Base-by-base conservation (phyloP, 176 grass and related monocot genomes). In the Eragrostis nindensis region DNA sequence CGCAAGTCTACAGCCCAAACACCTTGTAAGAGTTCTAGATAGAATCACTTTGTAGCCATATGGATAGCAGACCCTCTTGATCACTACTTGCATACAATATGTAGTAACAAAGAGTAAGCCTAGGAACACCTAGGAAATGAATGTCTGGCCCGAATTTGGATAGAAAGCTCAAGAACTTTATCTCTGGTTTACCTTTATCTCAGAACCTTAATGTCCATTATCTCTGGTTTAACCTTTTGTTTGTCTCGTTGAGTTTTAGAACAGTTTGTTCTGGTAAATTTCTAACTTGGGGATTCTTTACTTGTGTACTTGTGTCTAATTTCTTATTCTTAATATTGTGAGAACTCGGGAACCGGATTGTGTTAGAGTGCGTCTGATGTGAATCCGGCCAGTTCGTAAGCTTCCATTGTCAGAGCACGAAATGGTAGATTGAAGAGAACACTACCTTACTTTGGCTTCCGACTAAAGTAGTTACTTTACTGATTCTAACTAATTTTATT, bases 1-100 rank as follows among this genome's bases (percentile, higher is more conserved):
- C n/a, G n/a, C 85, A 42, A 91, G 85, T 85, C 68, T 87, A 55
- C 67, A 80, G 36, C 45, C 79, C 56, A 84, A 74, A 75, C 69
- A 85, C 68, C 47, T 68, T 30, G 89, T 87, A 73, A 78, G 84
- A 84, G 19, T 78, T 80, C 18, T 10, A 11, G n/a, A 72, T 52
- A 6, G 18, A 48, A 32, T 63, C 5, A 2, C 18, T 43, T 62
- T 56, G 16, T 76, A 76, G 17, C 24, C 27, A 19, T 62, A 47
- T 47, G 41, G 40, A 8, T 62, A 16, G 7, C 17, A 17, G 62
- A 18, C 17, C 42, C 3, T 47, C 8, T 48, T 64, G 17, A 77
- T 64, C 36, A 22, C 45, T 77, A 30, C 15, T 52, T 46, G 29
- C 2, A 22, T 70, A 29, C 68, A 32, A 14, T 52, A 36, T 36